These are phyloP conservation scores for Parietaria judaica DNA, from an alignment of 306 rosid genomes.

Conservation along the genomic window DNA sequence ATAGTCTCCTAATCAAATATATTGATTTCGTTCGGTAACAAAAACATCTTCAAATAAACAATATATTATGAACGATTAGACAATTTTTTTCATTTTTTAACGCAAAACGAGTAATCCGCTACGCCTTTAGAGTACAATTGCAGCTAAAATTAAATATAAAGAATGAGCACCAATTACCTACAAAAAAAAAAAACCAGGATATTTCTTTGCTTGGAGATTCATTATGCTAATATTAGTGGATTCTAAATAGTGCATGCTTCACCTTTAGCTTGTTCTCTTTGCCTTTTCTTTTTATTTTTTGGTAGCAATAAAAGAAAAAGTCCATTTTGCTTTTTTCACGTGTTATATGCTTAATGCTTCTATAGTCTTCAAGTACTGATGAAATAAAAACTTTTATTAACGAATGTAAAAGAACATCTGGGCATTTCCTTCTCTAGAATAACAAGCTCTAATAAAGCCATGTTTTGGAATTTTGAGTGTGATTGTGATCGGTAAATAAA, in stretches of 20 bases:
- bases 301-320: slow-evolving; percentile 31
- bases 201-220: slow-evolving; percentile 53
- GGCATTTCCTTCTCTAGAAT: background rate
- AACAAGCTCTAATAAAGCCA: background rate
- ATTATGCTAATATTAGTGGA: slow-evolving; percentile 61
- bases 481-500: too few species aligned
- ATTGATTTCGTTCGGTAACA: too few species aligned
- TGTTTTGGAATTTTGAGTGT: background rate
- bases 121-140: slow-evolving; percentile 29
- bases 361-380: slow-evolving; percentile 22
- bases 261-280: slow-evolving; percentile 41
- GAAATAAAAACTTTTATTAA: slow-evolving; percentile 4
- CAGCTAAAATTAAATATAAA: slow-evolving; percentile 37
- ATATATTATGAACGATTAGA: too few species aligned
- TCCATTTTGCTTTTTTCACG: slow-evolving; percentile 51
- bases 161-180: slow-evolving; percentile 14
- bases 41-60: too few species aligned
- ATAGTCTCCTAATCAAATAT: too few species aligned
- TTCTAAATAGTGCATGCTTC: slow-evolving; percentile 50
- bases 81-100: too few species aligned
- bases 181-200: slow-evolving; percentile 17
- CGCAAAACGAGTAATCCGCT: too few species aligned
- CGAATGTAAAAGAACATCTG: background rate
- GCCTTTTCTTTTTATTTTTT: background rate
- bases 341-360: slow-evolving; percentile 27